Base-by-base conservation (phyloP, 345 rosid genomes). In the Boechera divaricarpa region DNA sequence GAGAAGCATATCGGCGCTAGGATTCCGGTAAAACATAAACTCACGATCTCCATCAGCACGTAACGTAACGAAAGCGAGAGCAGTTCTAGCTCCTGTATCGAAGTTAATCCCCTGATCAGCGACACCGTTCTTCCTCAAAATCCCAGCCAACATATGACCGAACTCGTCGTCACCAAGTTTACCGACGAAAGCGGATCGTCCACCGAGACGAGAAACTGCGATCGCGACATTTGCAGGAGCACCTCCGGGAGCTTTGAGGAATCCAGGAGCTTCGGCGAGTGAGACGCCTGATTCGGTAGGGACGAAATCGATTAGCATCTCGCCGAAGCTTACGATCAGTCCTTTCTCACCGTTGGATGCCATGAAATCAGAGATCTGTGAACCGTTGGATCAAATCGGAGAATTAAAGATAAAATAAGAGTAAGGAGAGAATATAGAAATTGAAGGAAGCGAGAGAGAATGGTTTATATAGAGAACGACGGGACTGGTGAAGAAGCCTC, bases 1-100 rank as follows among this genome's bases (percentile, higher is more conserved):
- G 75, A 89, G 88, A 56, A 89, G 88, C 91, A 91, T 89, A 72
- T 87, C 90, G 41, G 94, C 94, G 73, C 92, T 89, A 4, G 94
- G 91, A 73, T 89, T 85, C 24, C 90, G 82, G 72, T 79, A 87
- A 63, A 87, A 89, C 86, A 91, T 80, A 81, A 89, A 91, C 70
- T 85, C 87, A 0, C 91, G 85, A 73, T 87, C 92, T 24, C 94
- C 94, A 36, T 86, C 88, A 15, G 78, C 83, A 52, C 82, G 75
- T 8, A 86, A 82, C 16, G 92, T 89, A 1, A 87, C 88, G 78
- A 89, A 89, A 13, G 94, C 88, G 36, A 89, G 57, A 4, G 90
- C 92, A 6, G 94, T 89, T 80, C 91, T 87, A 13, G 97, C 94
- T 15, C 76, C 79, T 0, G 79, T 58, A 70, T 89, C 92, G 75